These are phyloP conservation scores for Rhodotorula sp. DNA, from an alignment of 1,284 basidiomycete genomes.

Conservation along the genomic window DNA sequence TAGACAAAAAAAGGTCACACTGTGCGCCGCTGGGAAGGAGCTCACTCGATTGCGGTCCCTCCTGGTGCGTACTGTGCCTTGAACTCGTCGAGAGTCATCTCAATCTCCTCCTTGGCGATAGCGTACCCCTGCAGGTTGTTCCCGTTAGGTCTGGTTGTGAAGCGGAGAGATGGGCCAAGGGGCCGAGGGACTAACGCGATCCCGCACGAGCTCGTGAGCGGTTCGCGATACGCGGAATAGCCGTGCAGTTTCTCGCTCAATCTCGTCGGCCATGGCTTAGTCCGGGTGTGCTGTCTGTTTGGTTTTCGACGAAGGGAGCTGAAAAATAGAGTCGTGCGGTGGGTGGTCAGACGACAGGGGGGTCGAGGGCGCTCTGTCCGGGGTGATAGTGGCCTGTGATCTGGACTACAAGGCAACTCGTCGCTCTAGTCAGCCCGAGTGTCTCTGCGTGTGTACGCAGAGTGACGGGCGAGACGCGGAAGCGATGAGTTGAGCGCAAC, in stretches of 20 bases:
- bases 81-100: slow-evolving; percentile 77
- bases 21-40: neutral
- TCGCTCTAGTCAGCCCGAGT: neutral
- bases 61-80: slow-evolving; percentile 59
- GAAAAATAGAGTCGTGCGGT: neutral
- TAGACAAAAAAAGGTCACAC: neutral
- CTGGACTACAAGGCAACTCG: neutral
- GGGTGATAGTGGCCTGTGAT: neutral
- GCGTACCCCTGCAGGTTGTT: slow-evolving; percentile 47
- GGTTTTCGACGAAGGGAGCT: no score
- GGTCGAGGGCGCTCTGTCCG: neutral
- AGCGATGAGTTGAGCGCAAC: neutral
- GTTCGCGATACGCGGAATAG: slow-evolving; percentile 96
- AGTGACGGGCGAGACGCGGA: no score
- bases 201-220: slow-evolving; percentile 92
- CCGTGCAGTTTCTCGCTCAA: slow-evolving; percentile 57
- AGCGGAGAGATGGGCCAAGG: neutral
- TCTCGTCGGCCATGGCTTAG: slow-evolving; percentile 43
- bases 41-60: slow-evolving; percentile 46
- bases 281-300: no score
- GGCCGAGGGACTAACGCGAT: slow-evolving; percentile 59
- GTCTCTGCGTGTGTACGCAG: neutral
- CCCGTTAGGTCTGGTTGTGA: neutral
- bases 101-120: slow-evolving; percentile 81
- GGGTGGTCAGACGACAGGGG: neutral